Evolutionary conservation across 805 yeast species (phyloP), one percentile per base, ranked within the genome.

Genomic region (Monosporozyma servazzii): DNA sequence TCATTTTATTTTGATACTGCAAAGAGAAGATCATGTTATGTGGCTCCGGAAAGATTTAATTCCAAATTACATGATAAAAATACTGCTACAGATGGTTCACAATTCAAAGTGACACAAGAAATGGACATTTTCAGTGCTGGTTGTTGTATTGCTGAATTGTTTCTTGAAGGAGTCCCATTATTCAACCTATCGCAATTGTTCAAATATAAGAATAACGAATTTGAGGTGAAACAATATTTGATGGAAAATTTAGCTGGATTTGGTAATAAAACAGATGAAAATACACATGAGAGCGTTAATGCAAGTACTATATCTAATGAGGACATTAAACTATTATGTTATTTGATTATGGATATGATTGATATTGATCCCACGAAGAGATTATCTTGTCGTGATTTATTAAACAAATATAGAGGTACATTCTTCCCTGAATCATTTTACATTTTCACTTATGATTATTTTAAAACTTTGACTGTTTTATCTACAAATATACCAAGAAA

Each of bases 1-100:
- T 81, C 93, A 0, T 93, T 91, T 62, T 93, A 84, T 67, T 93
- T 90, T 64, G 98, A 93, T 68, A 87, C 91, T 2, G 86, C 95
- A 2, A 87, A 81, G 63, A 74, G 97, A 56, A 75, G 96, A 59
- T 78, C 81, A 2, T 93, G 99, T 67, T 91, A 91, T 66, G 67
- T 93, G 43, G 98, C 99, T 0, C 99, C 99, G 0, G 99, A 93
- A 64, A 72, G 99, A 56, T 91, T 93, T 60, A 66, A 61, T 54
- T 58, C 60, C 6, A 54, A 52, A 30, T 58, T 62, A 30, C 52
- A 44, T 44, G 55, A 56, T 20, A 21, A 46, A 5, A 53, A 54
- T 30, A 37, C 53, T 49, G 51, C 51, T 23, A 21, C 64, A 55
- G 45, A 61, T 55, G 48, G 54, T 59, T 23, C 47, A 18, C 23